Conservation (phyloP, 129 eudicot species). For the Lactuca saligna region DNA sequence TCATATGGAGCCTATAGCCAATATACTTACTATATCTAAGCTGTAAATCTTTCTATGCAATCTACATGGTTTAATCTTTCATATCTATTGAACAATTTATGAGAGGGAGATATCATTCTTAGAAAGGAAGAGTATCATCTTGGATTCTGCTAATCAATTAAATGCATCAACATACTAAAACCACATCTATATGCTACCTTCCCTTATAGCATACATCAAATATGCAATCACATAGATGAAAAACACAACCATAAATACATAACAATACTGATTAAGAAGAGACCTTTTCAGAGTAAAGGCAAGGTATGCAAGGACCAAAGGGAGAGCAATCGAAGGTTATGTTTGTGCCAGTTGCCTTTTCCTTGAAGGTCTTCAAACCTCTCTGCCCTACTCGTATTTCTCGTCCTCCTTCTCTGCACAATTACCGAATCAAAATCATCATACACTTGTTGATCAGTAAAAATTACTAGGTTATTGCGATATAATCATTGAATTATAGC, state of each 20-base stretch:
- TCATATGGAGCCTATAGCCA: too few relatives aligned
- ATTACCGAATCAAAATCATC: slow-evolving; percentile 1
- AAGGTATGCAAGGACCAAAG: slow-evolving; percentile 86
- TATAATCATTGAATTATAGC: background rate
- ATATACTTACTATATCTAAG: too few relatives aligned
- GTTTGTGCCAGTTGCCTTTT: slow-evolving; percentile 56
- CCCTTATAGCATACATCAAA: background rate
- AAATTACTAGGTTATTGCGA: background rate
- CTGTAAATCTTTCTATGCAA: too few relatives aligned
- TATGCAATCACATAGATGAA: slow-evolving; percentile 7
- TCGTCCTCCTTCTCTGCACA: slow-evolving; percentile 22
- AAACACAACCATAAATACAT: background rate
- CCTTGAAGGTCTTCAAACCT: slow-evolving; percentile 65
- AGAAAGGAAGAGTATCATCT: too few relatives aligned
- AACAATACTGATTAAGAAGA: background rate
- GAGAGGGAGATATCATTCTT: too few relatives aligned
- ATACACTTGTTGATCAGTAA: background rate
- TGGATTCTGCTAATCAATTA: background rate
- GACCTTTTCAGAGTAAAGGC: slow-evolving; percentile 87
- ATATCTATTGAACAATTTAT: too few relatives aligned
- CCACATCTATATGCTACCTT: background rate
- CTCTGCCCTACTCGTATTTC: slow-evolving; percentile 35
- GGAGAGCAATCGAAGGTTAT: slow-evolving; percentile 87
- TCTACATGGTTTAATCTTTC: too few relatives aligned
- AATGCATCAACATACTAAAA: slow-evolving; percentile 5